Evolutionary conservation across 2,329 filamentous ascomycete species (phyloP).

Genomic region (Thermoascus crustaceus): DNA sequence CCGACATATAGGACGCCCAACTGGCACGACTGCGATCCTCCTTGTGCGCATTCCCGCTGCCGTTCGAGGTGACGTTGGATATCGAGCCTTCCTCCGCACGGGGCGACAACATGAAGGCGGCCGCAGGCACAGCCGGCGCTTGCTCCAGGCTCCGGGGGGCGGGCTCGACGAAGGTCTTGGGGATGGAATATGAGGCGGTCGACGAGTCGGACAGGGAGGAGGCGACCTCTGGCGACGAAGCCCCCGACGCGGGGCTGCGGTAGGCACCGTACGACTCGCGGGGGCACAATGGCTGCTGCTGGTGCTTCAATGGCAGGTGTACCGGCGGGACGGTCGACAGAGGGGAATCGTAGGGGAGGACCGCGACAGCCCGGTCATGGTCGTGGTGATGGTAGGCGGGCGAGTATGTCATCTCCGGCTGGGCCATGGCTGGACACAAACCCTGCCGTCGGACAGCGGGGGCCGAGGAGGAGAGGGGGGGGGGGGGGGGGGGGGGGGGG

Average conservation of each 20-base stretch:
- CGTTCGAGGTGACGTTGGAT: constrained; percentile 18
- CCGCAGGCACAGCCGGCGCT: constrained; percentile 10
- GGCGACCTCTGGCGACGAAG: constrained; percentile 11
- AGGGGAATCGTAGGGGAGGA: constrained; percentile 3
- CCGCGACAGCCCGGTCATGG: background rate
- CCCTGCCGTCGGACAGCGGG: background rate
- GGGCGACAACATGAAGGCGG: constrained; percentile 16
- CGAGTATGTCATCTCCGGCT: constrained; percentile 30
- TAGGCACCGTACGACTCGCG: background rate
- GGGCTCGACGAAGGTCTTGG: constrained; percentile 9
- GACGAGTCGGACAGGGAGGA: constrained; percentile 17
- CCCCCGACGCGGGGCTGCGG: constrained; percentile 2
- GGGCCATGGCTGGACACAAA: constrained; percentile 19
- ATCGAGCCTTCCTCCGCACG: constrained; percentile 15
- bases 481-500: constrained; percentile 4
- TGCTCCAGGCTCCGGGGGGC: background rate
- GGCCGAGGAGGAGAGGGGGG: constrained; percentile 3
- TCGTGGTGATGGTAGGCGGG: constrained; percentile 25
- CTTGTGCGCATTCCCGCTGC: constrained; percentile 19
- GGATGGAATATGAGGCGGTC: constrained; percentile 14
- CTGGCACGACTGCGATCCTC: constrained; percentile 23
- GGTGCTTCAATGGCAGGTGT: background rate
- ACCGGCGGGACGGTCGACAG: constrained; percentile 8
- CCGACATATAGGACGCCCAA: constrained; percentile 28
- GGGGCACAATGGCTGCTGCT: background rate